Base-by-base conservation (phyloP, 2,329 filamentous ascomycete species). In the Volutella citrinella region DNA sequence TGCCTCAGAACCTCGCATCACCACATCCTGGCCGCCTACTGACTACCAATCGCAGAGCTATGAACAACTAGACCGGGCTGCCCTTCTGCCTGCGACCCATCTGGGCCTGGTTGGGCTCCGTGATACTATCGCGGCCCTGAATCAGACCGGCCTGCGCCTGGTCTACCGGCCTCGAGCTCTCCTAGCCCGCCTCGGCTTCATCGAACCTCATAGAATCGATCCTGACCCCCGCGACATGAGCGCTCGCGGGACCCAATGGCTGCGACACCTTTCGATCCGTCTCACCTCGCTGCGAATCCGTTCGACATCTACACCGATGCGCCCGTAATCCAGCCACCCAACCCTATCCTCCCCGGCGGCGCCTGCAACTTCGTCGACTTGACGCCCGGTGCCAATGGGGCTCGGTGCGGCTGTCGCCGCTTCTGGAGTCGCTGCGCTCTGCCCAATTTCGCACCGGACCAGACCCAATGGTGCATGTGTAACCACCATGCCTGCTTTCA, bases 401-500 rank as follows among this genome's bases (percentile, higher is more conserved):
- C 69, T 19, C 68, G 67, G 40, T 80, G 76, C 43, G 76, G 76
- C 52, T 80, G 76, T 47, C 75, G 76, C 45, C 74, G 75, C 32
- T 80, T 80, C 59, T 80, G 75, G 74, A 69, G 68, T 49, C 69
- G 68, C 41, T 60, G 59, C 34, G 46, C 55, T 34, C 44, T 53
- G 27, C 59, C 50, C 19, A 54, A 57, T 30, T 52, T 60, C 28
- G 52, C 59, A 25, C 46, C 56, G 34, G 68, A 69, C 33, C 67
- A 76, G 49, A 49, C 63, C 18, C 61, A 63, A 40, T 77, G 69
- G 66, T 80, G 76, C 59, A 79, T 80, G 76, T 80, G 76, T 50
- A 72, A 71, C 32, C 76, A 80, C 46, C 76, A 80, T 56, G 76
- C 76, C 33, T 80, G 76, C 54, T 80, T 68, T 42, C 76, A 80